Conservation (phyloP, 495 filamentous ascomycete species). For the Penicillium tannophilum region DNA sequence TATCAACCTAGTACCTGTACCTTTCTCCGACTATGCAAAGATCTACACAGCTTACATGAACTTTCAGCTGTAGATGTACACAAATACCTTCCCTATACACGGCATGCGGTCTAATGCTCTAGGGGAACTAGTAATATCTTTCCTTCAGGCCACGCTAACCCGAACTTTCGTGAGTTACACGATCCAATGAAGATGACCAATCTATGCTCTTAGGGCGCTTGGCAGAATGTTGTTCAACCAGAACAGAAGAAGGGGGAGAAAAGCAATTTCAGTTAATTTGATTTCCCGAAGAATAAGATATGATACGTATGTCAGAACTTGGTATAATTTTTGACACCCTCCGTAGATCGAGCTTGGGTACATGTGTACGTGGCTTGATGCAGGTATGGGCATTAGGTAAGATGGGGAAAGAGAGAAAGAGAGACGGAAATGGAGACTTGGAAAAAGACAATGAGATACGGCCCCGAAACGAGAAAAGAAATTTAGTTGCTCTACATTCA, state of each 20-base stretch:
- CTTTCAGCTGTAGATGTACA: neutral
- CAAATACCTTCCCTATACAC: neutral
- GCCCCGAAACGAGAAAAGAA: neutral
- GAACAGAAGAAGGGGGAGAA: neutral
- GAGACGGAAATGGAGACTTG: neutral
- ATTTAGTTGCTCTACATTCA: neutral
- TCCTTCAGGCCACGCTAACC: neutral
- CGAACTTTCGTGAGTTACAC: neutral
- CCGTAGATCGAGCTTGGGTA: neutral
- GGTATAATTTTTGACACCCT: neutral
- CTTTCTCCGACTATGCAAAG: neutral
- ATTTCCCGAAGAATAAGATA: neutral
- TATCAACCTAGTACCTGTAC: conserved; percentile 8
- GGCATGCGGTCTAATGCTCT: neutral
- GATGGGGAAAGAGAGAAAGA: neutral
- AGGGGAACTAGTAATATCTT: neutral
- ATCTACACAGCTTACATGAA: neutral
- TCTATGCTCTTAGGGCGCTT: neutral
- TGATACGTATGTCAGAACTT: too few species aligned
- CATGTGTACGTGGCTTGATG: neutral
- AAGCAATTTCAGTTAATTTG: neutral
- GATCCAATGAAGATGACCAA: neutral
- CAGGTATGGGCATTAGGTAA: neutral
- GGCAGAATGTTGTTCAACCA: neutral
- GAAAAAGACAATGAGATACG: too few species aligned